Evolutionary conservation across 2,329 filamentous ascomycete genomes (phyloP).

Genomic region (Arthrobotrys sinensis): DNA sequence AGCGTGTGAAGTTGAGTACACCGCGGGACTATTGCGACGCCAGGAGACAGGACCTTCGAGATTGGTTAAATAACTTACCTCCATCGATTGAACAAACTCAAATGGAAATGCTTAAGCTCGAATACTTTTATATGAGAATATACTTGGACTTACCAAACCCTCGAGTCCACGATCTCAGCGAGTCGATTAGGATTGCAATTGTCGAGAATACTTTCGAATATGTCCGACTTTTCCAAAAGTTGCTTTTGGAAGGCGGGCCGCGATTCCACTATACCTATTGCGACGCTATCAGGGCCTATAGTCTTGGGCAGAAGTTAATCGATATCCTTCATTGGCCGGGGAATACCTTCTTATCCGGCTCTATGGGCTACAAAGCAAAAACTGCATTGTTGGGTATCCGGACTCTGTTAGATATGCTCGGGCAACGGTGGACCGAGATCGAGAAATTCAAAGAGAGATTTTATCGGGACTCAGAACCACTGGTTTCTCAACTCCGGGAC

Average conservation of each 20-base stretch:
- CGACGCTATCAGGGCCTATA: slow-evolving; percentile 58
- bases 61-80: slow-evolving; percentile 86
- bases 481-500: slow-evolving; percentile 46
- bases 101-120: slow-evolving; percentile 85
- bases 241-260: slow-evolving; percentile 48
- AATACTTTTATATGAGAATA: slow-evolving; percentile 90
- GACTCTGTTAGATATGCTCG: slow-evolving; percentile 49
- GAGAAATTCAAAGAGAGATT: slow-evolving; percentile 58
- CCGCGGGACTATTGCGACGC: slow-evolving; percentile 81
- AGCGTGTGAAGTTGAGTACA: slow-evolving; percentile 78
- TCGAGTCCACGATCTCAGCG: slow-evolving; percentile 53
- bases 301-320: slow-evolving; percentile 54
- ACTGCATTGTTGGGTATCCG: slow-evolving; percentile 48
- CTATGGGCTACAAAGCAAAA: slow-evolving; percentile 50
- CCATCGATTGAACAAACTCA: slow-evolving; percentile 76
- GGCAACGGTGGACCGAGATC: slow-evolving; percentile 52
- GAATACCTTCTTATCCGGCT: slow-evolving; percentile 45
- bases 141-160: slow-evolving; percentile 69
- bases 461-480: slow-evolving; percentile 52
- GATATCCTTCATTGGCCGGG: slow-evolving; percentile 56
- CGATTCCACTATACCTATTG: slow-evolving; percentile 60
- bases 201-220: slow-evolving; percentile 59
- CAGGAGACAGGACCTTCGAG: slow-evolving; percentile 81
- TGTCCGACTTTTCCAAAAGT: slow-evolving; percentile 54
- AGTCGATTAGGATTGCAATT: slow-evolving; percentile 45